Percentiles rank a stretch among this genome's conserved stretches.
Conservation (phyloP, 116 monocot species). For the Cymodocea nodosa region DNA sequence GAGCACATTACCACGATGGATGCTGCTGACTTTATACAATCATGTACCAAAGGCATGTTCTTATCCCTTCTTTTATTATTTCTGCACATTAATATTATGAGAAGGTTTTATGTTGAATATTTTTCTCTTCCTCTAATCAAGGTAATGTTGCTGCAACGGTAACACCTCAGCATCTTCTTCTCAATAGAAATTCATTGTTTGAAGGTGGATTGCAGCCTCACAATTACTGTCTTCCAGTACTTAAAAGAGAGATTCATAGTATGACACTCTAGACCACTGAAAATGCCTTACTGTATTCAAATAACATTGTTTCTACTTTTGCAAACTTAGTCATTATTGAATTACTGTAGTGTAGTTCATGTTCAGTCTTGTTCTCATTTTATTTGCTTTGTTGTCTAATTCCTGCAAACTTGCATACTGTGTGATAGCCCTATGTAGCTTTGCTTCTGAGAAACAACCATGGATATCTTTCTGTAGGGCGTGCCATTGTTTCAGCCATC, state of each 20-base stretch:
- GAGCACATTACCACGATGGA: constrained; percentile 94
- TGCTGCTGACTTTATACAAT: constrained; percentile 77
- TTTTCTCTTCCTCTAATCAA: constrained; percentile 4
- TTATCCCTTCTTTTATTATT: neutral
- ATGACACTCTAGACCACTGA: constrained; percentile 9
- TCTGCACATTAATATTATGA: neutral
- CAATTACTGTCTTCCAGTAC: constrained; percentile 90
- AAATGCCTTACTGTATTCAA: neutral
- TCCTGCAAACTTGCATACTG: no score
- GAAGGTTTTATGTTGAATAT: neutral
- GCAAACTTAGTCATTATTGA: no score
- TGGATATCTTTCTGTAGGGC: constrained; percentile 28
- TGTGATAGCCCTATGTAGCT: no score
- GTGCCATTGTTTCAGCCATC: constrained; percentile 83
- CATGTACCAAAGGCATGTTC: constrained; percentile 48
- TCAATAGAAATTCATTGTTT: constrained; percentile 90
- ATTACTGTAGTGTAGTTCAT: no score
- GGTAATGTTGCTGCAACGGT: constrained; percentile 86
- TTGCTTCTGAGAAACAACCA: neutral
- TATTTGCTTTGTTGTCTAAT: no score
- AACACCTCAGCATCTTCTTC: constrained; percentile 90
- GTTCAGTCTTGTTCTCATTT: no score
- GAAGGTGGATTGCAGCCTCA: constrained; percentile 93
- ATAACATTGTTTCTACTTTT: no score
- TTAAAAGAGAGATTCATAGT: constrained; percentile 97